phyloP scores from a whole-genome alignment of 148 eudicot species.

The Simmondsia chinensis region DNA sequence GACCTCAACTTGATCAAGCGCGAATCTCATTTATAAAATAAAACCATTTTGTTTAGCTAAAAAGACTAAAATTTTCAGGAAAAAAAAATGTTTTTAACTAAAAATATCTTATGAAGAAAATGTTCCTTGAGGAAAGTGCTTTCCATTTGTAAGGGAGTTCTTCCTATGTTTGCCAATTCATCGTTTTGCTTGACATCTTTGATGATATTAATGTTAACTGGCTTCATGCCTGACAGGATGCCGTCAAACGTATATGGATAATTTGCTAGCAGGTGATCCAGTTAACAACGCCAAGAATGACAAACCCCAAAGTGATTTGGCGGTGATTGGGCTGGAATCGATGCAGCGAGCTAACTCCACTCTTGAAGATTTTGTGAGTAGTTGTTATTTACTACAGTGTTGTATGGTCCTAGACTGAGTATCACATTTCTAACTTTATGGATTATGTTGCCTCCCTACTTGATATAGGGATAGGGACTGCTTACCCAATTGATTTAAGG shows the following conservation, averaged over 20 bases:
- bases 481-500: too few species aligned
- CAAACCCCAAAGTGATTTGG: slow-evolving; percentile 10
- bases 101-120: too few species aligned
- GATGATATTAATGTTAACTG: neutral
- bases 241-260: slow-evolving; percentile 20
- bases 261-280: slow-evolving; percentile 4
- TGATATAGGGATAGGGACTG: too few species aligned
- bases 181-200: neutral
- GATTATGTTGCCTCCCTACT: neutral
- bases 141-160: too few species aligned
- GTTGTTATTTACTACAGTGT: neutral
- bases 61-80: too few species aligned
- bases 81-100: too few species aligned
- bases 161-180: too few species aligned
- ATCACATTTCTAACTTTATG: neutral
- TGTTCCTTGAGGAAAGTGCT: too few species aligned
- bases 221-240: slow-evolving; percentile 6
- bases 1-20: too few species aligned
- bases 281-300: slow-evolving; percentile 7
- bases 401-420: neutral
- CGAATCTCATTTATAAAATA: too few species aligned
- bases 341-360: slow-evolving; percentile 94
- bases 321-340: slow-evolving; percentile 66
- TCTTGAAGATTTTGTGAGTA: slow-evolving; percentile 87
- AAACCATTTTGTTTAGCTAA: too few species aligned